Evolutionary conservation across 306 rosid species (phyloP), one percentile per base, ranked within the genome.

Genomic region (Carpinus viminea): DNA sequence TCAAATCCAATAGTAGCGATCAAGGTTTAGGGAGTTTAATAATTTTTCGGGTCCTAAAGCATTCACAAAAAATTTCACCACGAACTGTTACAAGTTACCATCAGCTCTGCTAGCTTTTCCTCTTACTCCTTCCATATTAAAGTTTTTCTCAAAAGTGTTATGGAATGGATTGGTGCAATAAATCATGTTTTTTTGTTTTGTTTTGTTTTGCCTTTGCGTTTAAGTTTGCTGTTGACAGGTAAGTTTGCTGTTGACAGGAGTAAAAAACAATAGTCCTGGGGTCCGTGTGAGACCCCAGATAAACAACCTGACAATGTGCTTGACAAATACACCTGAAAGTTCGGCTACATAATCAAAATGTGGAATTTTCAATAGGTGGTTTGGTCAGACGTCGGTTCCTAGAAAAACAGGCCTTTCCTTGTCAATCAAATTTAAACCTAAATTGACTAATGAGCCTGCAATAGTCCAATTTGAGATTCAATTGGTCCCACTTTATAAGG

Each of bases 331-430:
- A 46, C 10, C 62, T 4, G 13, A 43, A 68, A 21, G 77, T 50
- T 76, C 73, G 82, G 84, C 73, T 15, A 73, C 55, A 47, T 52
- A 38, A 3, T 38, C 43, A 36, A 36, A 3, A 36, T 36, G 41
- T 36, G 41, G 41, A 36, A 57, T 84, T 60, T 82, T 84, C 86
- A 74, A 83, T 12, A 24, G 80, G 86, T 77, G 55, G 88, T 84
- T 80, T 80, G 76, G 83, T 45, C n/a, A 48, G 74, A 60, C 84
- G 7, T 5, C 45, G 79, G 79, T 77, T 78, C 55, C 68, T 36
- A 34, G 21, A 70, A 55, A 64, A 54, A 66, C 46, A 18, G 26
- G 12, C 8, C 3, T 71, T 50, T 71, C 34, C 54, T 50, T 81
- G 47, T 69, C 74, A 4, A 78, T 48, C 66, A 66, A 74, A 16